These are phyloP conservation scores for Wickerhamiella shivajii DNA, from an alignment of 805 yeast genomes.

Conservation along the genomic window DNA sequence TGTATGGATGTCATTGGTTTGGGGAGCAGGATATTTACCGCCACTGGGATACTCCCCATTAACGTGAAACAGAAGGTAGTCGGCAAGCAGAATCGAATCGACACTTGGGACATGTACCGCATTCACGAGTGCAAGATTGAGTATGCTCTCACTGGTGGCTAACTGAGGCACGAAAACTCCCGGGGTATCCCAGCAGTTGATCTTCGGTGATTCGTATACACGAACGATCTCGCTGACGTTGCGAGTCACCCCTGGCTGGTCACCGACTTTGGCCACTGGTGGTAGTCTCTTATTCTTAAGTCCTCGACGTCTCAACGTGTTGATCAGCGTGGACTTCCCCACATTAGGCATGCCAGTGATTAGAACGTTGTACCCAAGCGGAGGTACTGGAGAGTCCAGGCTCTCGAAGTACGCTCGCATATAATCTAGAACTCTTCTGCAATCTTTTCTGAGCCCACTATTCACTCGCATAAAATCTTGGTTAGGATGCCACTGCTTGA, in stretches of 20 bases:
- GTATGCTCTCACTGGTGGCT: slow-evolving; percentile 50
- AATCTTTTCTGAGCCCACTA: slow-evolving; percentile 37
- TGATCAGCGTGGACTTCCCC: slow-evolving; percentile 85
- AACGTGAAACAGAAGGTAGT: slow-evolving; percentile 59
- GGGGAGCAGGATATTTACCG: slow-evolving; percentile 16
- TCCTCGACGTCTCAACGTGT: slow-evolving; percentile 44
- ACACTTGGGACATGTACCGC: slow-evolving; percentile 50
- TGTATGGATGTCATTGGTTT: slow-evolving; percentile 14
- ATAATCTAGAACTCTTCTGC: slow-evolving; percentile 34
- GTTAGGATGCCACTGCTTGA: slow-evolving; percentile 37
- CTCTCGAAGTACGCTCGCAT: slow-evolving; percentile 31
- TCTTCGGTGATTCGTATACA: slow-evolving; percentile 41
- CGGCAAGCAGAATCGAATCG: slow-evolving; percentile 79
- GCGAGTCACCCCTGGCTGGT: slow-evolving; percentile 81
- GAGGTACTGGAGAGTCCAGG: slow-evolving; percentile 52
- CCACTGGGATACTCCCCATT: slow-evolving; percentile 28
- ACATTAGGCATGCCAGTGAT: slow-evolving; percentile 94
- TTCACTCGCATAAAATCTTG: slow-evolving; percentile 43
- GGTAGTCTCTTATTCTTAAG: slow-evolving; percentile 19
- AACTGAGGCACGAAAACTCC: slow-evolving; percentile 79
- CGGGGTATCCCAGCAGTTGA: slow-evolving; percentile 76
- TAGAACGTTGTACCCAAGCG: slow-evolving; percentile 63
- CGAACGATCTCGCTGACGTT: slow-evolving; percentile 62
- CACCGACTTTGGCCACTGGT: slow-evolving; percentile 75
- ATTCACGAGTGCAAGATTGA: slow-evolving; percentile 58